A percentile compares a stretch with the other conserved stretches of the same genome.
Conservation (phyloP, 2,329 filamentous ascomycete species). For the Albifimbria verrucaria region DNA sequence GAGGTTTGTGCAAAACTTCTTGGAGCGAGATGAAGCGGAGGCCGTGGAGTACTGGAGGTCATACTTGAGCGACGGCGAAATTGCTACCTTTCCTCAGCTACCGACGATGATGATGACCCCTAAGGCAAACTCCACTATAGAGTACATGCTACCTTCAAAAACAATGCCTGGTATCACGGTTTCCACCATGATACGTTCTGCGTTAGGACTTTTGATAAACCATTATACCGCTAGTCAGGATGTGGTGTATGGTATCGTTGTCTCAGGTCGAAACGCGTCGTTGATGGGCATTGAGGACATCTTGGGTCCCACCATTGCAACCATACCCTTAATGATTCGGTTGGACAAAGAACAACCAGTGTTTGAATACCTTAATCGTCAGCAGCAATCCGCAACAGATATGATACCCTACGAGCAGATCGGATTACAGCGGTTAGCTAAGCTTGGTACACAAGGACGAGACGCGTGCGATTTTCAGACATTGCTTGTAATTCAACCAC, state of each 20-base stretch:
- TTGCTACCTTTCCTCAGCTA: conserved; percentile 6
- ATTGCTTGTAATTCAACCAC: neutral
- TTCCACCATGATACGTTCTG: conserved; percentile 19
- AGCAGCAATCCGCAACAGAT: conserved; percentile 11
- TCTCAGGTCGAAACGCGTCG: conserved; percentile 20
- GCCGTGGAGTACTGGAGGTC: conserved; percentile 5
- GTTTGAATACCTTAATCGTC: conserved; percentile 8
- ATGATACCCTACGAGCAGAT: conserved; percentile 14
- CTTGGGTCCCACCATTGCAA: conserved; percentile 16
- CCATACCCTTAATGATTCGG: conserved; percentile 12
- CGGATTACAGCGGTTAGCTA: conserved; percentile 21
- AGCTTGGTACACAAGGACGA: neutral
- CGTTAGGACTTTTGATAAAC: conserved; percentile 22
- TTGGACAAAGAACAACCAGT: conserved; percentile 8
- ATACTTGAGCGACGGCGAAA: neutral
- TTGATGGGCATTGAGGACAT: conserved; percentile 17
- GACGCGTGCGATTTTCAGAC: neutral
- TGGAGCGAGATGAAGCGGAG: neutral
- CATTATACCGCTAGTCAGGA: conserved; percentile 13
- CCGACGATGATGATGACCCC: conserved; percentile 1
- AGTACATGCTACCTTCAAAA: conserved; percentile 1
- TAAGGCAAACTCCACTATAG: neutral
- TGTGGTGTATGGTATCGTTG: conserved; percentile 18
- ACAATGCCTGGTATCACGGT: conserved; percentile 8
- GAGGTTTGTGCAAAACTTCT: neutral